Base-by-base conservation (phyloP, 2,329 filamentous ascomycete species). In the Thelonectria discophora region DNA sequence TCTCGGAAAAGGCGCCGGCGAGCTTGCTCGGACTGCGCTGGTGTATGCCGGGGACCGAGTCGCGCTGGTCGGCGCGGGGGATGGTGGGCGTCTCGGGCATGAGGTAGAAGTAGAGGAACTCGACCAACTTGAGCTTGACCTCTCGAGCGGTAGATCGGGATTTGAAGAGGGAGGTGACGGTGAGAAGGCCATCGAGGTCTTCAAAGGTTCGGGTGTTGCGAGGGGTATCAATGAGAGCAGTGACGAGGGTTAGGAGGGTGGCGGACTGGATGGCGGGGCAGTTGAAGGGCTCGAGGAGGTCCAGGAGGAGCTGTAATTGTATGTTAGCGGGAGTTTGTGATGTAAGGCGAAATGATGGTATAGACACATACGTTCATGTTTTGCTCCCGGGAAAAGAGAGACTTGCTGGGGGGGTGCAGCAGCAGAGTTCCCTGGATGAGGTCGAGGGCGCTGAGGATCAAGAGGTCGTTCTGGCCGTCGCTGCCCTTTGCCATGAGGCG, bases 21-120 rank as follows among this genome's bases (percentile, higher is more conserved):
- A 90, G 79, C 77, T 91, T 92, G 76, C 86, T 90, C 1, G 89
- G 88, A 72, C 87, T 90, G 63, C 88, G 84, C 76, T 90, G 87
- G 63, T 88, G 77, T 72, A 88, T 81, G 21, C 78, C 80, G 8
- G 84, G 80, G 9, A 83, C 73, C 2, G 81, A 82, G 60, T 78
- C 77, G 51, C 77, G 78, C 52, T 76, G 75, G 18, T 77, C 79
- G 63, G 83, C 80, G 64, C 79, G 78, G 5, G 86, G 84, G 64
- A 85, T 84, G 18, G 84, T 80, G 46, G 84, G 88, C 0, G 86
- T 87, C 79, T 99, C 95, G 52, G 94, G 94, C 90, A 98, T 97
- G 69, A 99, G 89, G 78, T 98, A 99, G 78, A 98, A 98, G 82
- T 98, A 98, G 53, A 99, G 81, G 75, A 98, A 98, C 77, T 98